Evolutionary conservation across 148 eudicot species (phyloP).

Genomic region (Polygonum maritimum): DNA sequence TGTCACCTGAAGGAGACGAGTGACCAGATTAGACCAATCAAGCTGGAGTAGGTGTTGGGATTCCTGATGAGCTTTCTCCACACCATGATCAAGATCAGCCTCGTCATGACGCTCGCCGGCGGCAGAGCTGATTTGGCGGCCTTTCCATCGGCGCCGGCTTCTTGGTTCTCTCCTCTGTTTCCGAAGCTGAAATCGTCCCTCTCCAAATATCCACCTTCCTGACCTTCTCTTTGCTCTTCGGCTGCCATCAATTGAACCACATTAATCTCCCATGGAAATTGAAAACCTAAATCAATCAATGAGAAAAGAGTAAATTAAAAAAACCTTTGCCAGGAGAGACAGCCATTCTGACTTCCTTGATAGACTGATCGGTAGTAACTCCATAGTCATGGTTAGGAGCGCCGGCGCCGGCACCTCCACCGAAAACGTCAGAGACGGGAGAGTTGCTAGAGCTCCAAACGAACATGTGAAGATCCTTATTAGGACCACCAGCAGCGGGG

Average conservation of each 20-base stretch:
- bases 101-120: slow-evolving; percentile 94
- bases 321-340: slow-evolving; percentile 67
- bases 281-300: neutral
- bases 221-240: slow-evolving; percentile 41
- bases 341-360: slow-evolving; percentile 52
- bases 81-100: slow-evolving; percentile 92
- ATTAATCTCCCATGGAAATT: neutral
- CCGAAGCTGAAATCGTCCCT: slow-evolving; percentile 79
- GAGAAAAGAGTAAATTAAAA: neutral
- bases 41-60: slow-evolving; percentile 92
- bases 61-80: slow-evolving; percentile 97
- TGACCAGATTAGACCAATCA: slow-evolving; percentile 89
- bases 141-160: slow-evolving; percentile 29
- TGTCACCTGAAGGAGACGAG: slow-evolving; percentile 84
- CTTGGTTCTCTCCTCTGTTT: slow-evolving; percentile 37
- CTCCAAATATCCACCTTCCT: slow-evolving; percentile 49
- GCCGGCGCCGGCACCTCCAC: slow-evolving; percentile 26
- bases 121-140: slow-evolving; percentile 48
- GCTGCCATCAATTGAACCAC: slow-evolving; percentile 14
- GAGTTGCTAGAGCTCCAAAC: slow-evolving; percentile 85
- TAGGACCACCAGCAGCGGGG: slow-evolving; percentile 23
- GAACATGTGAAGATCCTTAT: slow-evolving; percentile 76
- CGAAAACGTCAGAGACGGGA: slow-evolving; percentile 75
- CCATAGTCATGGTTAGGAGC: slow-evolving; percentile 34
- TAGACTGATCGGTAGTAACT: slow-evolving; percentile 25